Conservation (phyloP, 768 basidiomycete genomes). For the Trametes cubensis region DNA sequence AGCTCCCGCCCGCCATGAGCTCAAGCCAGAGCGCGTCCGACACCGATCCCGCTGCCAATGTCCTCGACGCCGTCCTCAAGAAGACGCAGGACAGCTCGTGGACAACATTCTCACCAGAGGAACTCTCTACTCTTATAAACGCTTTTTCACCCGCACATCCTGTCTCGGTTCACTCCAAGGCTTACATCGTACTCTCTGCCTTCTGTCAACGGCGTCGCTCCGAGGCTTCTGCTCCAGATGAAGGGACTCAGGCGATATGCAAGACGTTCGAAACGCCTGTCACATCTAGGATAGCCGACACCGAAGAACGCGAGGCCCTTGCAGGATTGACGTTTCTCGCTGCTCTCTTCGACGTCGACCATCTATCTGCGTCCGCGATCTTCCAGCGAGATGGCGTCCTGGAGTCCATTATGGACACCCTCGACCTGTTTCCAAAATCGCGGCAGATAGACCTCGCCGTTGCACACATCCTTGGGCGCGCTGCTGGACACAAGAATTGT, state of each 20-base stretch:
- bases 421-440: conserved; percentile 63
- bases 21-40: background rate
- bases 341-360: conserved; percentile 87
- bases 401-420: conserved; percentile 66
- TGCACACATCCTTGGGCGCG: conserved; percentile 76
- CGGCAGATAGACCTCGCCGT: conserved; percentile 56
- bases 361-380: conserved; percentile 63
- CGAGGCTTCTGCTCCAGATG: conserved; percentile 35
- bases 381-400: conserved; percentile 64
- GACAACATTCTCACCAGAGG: conserved; percentile 52
- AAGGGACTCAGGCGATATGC: conserved; percentile 52
- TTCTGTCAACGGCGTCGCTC: conserved; percentile 62
- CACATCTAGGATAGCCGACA: conserved; percentile 53
- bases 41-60: conserved; percentile 26
- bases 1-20: conserved; percentile 10
- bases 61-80: conserved; percentile 37
- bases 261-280: conserved; percentile 55
- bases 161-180: conserved; percentile 57
- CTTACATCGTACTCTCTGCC: conserved; percentile 68
- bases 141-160: conserved; percentile 49
- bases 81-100: conserved; percentile 36
- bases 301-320: conserved; percentile 54
- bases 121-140: conserved; percentile 60
- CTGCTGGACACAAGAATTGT: conserved; percentile 73
- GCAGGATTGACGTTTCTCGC: conserved; percentile 65